Evolutionary conservation across 2,329 filamentous ascomycete genomes (phyloP).

Genomic region (Cordyceps cicadae): DNA sequence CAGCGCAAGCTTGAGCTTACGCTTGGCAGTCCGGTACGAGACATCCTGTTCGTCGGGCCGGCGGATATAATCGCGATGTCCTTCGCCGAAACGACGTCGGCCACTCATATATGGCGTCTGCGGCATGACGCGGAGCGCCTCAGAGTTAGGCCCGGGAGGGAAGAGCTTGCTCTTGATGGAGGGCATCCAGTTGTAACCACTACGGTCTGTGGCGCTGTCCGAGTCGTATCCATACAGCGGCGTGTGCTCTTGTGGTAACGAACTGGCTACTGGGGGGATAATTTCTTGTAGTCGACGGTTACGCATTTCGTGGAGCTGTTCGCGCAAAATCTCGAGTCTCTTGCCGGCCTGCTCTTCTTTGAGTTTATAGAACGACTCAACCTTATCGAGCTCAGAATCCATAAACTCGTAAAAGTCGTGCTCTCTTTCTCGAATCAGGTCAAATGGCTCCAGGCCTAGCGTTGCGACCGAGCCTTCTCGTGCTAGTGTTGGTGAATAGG

Average conservation of each 20-base stretch:
- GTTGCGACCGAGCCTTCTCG: slow-evolving; percentile 24
- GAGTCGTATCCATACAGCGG: slow-evolving; percentile 17
- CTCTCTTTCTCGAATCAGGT: slow-evolving; percentile 63
- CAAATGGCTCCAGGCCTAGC: slow-evolving; percentile 34
- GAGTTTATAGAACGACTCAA: slow-evolving; percentile 78
- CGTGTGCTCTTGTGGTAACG: slow-evolving; percentile 26
- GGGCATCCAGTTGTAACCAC: slow-evolving; percentile 33
- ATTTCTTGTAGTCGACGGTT: slow-evolving; percentile 67
- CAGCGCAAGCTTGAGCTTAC: slow-evolving; percentile 82
- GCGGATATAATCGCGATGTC: slow-evolving; percentile 43
- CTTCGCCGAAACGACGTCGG: slow-evolving; percentile 22
- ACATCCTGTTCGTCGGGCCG: slow-evolving; percentile 47
- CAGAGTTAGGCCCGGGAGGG: slow-evolving; percentile 52
- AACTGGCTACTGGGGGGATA: neutral
- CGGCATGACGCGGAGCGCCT: slow-evolving; percentile 47
- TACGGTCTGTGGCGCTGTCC: slow-evolving; percentile 17
- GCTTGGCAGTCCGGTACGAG: slow-evolving; percentile 78
- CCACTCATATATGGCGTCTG: slow-evolving; percentile 36
- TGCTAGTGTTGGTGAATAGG: slow-evolving; percentile 20
- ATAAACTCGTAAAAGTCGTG: slow-evolving; percentile 83
- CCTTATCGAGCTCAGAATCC: slow-evolving; percentile 78
- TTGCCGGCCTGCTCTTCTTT: slow-evolving; percentile 81
- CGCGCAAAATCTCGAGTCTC: slow-evolving; percentile 60
- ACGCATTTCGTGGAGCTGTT: slow-evolving; percentile 89
- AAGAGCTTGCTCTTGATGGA: slow-evolving; percentile 48